Conservation (phyloP, 352 stramenopile species). For the Phytophthora colocasiae region DNA sequence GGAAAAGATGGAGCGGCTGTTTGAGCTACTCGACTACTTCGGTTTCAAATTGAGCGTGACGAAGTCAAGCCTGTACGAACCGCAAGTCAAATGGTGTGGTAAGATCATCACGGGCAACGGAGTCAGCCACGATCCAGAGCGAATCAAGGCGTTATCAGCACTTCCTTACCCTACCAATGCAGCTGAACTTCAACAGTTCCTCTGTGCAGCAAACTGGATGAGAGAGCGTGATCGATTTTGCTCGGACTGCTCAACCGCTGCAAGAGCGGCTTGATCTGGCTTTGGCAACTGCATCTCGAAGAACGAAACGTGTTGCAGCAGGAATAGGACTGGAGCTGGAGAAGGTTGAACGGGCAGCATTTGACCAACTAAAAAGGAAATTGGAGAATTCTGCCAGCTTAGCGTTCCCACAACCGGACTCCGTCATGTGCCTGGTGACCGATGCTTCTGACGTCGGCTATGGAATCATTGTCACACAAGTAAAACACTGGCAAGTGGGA, state of each 20-base stretch:
- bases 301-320: neutral
- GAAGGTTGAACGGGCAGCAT: neutral
- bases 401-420: neutral
- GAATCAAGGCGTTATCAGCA: neutral
- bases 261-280: constrained; percentile 1
- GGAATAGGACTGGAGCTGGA: neutral
- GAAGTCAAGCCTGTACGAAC: constrained; percentile 34
- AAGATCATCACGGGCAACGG: constrained; percentile 14
- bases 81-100: constrained; percentile 25
- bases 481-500: neutral
- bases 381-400: neutral
- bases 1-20: too few species aligned
- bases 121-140: constrained; percentile 4
- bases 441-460: neutral
- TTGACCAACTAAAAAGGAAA: neutral
- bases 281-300: neutral
- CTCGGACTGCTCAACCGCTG: neutral
- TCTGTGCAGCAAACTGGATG: constrained; percentile 20
- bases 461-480: constrained; percentile 1
- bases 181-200: neutral
- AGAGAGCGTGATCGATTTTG: constrained; percentile 5
- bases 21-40: constrained; percentile 5
- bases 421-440: neutral
- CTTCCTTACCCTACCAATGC: constrained; percentile 9
- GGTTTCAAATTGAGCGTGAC: constrained; percentile 34